Evolutionary conservation across 2,329 filamentous ascomycete species (phyloP).

Genomic region (Exophiala sp.): DNA sequence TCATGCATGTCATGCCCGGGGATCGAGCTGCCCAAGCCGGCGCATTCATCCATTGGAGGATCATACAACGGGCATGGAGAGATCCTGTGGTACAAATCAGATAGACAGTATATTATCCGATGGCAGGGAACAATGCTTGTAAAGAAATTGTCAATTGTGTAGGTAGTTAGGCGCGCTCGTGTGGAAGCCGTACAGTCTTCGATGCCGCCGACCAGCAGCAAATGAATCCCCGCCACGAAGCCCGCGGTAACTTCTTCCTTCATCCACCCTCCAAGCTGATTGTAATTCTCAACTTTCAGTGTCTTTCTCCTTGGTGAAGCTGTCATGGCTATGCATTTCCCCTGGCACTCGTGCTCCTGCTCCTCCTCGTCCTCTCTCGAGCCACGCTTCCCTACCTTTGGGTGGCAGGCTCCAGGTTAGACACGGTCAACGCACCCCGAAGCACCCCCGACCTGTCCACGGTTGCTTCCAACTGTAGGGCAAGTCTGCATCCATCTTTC

Average conservation of each 20-base stretch:
- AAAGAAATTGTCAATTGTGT: too few relatives aligned
- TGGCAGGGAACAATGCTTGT: not conserved
- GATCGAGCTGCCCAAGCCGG: not conserved
- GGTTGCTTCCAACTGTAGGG: conserved; percentile 2
- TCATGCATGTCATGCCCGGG: not conserved
- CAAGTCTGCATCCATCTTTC: conserved; percentile 4
- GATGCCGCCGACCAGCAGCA: not conserved
- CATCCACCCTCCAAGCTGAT: not conserved
- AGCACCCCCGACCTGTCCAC: conserved; percentile 1
- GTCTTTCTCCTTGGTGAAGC: not conserved
- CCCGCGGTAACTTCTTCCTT: not conserved
- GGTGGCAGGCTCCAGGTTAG: conserved; percentile 7
- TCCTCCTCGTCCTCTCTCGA: conserved; percentile 1
- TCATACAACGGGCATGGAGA: not conserved
- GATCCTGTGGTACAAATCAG: not conserved
- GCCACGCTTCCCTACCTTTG: conserved; percentile 8
- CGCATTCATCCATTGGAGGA: not conserved
- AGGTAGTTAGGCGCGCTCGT: too few relatives aligned
- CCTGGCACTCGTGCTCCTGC: conserved; percentile 1
- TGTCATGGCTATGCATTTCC: conserved; percentile 3
- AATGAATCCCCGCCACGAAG: conserved; percentile 1
- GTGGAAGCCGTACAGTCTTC: not conserved
- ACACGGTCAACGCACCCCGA: conserved; percentile 4
- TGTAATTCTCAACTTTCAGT: not conserved
- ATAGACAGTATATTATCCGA: not conserved